Base-by-base conservation (phyloP, 495 filamentous ascomycete species). In the Xylaria longipes region DNA sequence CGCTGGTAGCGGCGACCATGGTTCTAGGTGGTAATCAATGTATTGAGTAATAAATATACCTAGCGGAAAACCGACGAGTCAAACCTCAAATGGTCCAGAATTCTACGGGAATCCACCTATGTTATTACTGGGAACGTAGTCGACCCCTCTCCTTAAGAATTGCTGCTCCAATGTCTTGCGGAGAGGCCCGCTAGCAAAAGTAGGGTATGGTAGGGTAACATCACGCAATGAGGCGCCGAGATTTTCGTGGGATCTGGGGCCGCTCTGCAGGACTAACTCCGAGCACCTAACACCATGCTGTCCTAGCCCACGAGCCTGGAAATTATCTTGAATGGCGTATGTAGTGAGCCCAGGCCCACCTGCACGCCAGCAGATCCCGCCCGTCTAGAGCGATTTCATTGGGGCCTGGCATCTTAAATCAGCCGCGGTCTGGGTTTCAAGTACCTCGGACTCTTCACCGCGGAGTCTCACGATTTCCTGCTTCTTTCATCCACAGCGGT, bases 1-100 rank as follows among this genome's bases (percentile, higher is more conserved):
- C 69, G 68, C 62, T 65, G 43, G 35, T 50, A 52, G 60, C 31
- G 67, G 66, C 71, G 57, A 72, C 61, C 67, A 73, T 71, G 48
- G 48, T 66, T 25, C 22, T 17, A 20, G 8, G 22, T 6, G 29
- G n/a, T 17, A 17, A 46, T 52, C 9, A 33, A 45, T 45, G 15
- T 50, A 37, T 50, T 17, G 29, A 50, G 46, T 58, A 67, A 67
- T 15, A 25, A 56, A 39, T 27, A 50, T 12, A 56, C 25, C 7
- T 64, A 64, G 61, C 41, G 20, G 14, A 43, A 43, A 67, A 37
- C 63, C 17, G 43, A 22, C 45, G 25, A n/a, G 62, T 65, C 62
- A 65, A 65, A 33, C 0, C 29, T 17, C 29, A 11, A 66, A 39
- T 33, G 62, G 25, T 54, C 46, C n/a, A 54, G 25, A 39, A 39